These are phyloP conservation scores for Cercophora scortea DNA, from an alignment of 495 filamentous ascomycete species.

Conservation along the genomic window DNA sequence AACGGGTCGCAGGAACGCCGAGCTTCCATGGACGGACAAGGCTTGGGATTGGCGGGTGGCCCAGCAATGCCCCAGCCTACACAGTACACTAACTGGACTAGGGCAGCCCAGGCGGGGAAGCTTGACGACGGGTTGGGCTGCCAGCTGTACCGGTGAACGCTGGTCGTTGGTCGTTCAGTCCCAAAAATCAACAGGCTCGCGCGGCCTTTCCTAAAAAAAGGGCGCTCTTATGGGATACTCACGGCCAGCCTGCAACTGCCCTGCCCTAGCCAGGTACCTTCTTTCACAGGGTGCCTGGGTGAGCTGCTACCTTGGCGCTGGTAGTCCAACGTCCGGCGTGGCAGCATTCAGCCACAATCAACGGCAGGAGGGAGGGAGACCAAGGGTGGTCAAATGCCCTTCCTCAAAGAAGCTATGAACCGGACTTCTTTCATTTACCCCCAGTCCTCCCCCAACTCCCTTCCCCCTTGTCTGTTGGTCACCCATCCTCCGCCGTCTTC, in stretches of 20 bases:
- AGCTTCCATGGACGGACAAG: neutral
- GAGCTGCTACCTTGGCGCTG: too few relatives aligned
- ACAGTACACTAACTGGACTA: too few relatives aligned
- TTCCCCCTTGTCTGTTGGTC: neutral
- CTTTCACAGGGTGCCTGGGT: too few relatives aligned
- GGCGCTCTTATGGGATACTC: too few relatives aligned
- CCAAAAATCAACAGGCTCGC: neutral
- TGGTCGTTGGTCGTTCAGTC: neutral
- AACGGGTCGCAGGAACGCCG: neutral
- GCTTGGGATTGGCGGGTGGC: neutral
- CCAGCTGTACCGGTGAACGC: neutral
- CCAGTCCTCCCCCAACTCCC: neutral
- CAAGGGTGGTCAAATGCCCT: too few relatives aligned
- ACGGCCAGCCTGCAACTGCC: too few relatives aligned
- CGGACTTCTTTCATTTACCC: neutral
- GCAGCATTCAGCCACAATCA: neutral
- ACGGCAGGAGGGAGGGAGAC: too few relatives aligned
- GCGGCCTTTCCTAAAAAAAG: neutral
- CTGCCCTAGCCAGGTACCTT: too few relatives aligned
- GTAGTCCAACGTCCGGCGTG: too few relatives aligned
- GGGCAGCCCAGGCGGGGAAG: too few relatives aligned
- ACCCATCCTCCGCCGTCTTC: neutral
- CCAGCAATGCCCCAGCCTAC: neutral
- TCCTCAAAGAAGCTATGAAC: too few relatives aligned
- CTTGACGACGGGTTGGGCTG: too few relatives aligned